Base-by-base conservation (phyloP, 2,329 filamentous ascomycete genomes). In the Venturia effusa region DNA sequence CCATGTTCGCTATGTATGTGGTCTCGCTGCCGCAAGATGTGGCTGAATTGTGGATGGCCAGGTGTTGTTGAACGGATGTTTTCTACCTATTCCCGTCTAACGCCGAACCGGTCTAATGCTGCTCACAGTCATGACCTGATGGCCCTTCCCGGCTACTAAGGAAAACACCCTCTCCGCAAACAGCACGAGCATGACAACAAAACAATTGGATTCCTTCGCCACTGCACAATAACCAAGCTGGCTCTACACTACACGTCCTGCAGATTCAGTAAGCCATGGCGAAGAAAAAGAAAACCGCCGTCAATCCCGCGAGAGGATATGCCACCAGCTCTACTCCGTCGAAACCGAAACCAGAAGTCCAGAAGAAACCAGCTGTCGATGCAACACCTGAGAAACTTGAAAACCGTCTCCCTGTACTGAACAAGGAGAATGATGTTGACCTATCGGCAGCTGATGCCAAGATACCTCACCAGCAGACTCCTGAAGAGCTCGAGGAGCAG, bases 271-370 rank as follows among this genome's bases (percentile, higher is more conserved):
- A n/a, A 24, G 70, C 67, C 68, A 93, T 93, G 89, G 88, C 88
- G 76, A 96, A 96, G 79, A 96, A 97, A 79, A 95, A 91, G 81
- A 97, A 97, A 83, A 83, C 89, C 64, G 84, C 85, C 32, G 84
- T 88, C 39, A 97, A 97, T 75, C 90, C 92, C 66, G 91, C 92
- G 45, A 84, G 94, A 74, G 94, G 92, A 22, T 96, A 97, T 77
- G 91, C 93, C 68, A 99, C 94, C 5, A 95, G 90, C 15, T 97
- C 93, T 1, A 83, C 96, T 66, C 90, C 92, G 54, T 95, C 91
- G 30, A 96, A 92, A 70, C 82, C 86, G 10, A 83, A 90, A 73
- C 80, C 83, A 57, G 91, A 93, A 71, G 67, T 75, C 65, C 72
- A 76, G 59, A 67, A 67, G 65, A 67, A 67, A 51, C 17, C 59